Percentiles rank a stretch among this genome's conserved stretches.
Evolutionary conservation across 805 yeast species (phyloP).

Genomic region (Millerozyma miso): DNA sequence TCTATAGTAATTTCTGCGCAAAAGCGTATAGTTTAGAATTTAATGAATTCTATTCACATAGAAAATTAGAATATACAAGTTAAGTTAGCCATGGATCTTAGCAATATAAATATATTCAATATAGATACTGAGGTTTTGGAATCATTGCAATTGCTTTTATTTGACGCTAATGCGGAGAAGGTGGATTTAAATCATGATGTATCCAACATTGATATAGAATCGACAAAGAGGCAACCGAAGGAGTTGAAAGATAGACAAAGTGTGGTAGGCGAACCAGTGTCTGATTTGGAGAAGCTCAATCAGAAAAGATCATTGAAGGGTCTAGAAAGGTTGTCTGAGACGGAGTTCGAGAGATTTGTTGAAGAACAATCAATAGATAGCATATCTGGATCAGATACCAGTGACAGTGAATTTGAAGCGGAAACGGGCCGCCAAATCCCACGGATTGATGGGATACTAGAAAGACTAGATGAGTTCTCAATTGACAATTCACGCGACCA

Average conservation of each 20-base stretch:
- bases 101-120: slow-evolving; percentile 48
- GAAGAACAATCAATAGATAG: slow-evolving; percentile 50
- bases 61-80: too few species aligned
- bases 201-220: neutral
- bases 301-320: slow-evolving; percentile 48
- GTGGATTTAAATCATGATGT: neutral
- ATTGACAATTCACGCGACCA: slow-evolving; percentile 21
- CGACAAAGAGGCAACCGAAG: neutral
- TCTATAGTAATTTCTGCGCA: too few species aligned
- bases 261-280: slow-evolving; percentile 6
- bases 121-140: slow-evolving; percentile 35
- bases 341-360: slow-evolving; percentile 53
- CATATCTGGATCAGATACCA: slow-evolving; percentile 51
- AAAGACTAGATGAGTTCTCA: slow-evolving; percentile 9
- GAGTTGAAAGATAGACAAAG: neutral
- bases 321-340: slow-evolving; percentile 45
- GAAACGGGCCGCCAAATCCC: slow-evolving; percentile 8
- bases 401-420: slow-evolving; percentile 21
- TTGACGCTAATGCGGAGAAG: slow-evolving; percentile 30
- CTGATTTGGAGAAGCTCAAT: slow-evolving; percentile 59
- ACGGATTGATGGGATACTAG: slow-evolving; percentile 18
- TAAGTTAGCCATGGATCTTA: slow-evolving; percentile 1
- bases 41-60: too few species aligned
- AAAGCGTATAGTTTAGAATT: too few species aligned
- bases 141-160: slow-evolving; percentile 50